Conservation (phyloP, 768 basidiomycete species). For the Imleria badia region DNA sequence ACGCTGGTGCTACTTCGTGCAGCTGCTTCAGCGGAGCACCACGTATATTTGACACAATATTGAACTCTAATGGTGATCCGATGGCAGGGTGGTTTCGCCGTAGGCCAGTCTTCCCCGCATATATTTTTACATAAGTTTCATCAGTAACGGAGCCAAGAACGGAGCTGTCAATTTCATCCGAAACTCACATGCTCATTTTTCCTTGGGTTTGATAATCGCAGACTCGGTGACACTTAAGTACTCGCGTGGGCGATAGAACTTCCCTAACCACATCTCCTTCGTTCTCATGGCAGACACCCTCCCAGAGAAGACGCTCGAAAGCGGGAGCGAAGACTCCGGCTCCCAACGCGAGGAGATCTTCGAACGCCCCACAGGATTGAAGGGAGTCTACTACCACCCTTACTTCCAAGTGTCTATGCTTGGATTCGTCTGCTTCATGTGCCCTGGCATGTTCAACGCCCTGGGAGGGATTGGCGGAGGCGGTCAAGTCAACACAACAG, state of each 20-base stretch:
- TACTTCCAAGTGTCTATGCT: constrained; percentile 49
- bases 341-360: constrained; percentile 33
- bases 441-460: constrained; percentile 73
- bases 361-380: constrained; percentile 50
- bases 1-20: too few relatives aligned
- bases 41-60: too few relatives aligned
- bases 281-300: constrained; percentile 15
- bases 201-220: neutral
- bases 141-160: neutral
- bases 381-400: constrained; percentile 58
- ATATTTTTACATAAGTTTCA: neutral
- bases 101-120: neutral
- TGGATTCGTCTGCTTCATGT: constrained; percentile 65
- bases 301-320: constrained; percentile 23
- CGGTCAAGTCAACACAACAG: constrained; percentile 66
- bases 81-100: neutral
- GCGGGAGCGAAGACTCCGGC: constrained; percentile 30
- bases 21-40: too few relatives aligned
- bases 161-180: constrained; percentile 11
- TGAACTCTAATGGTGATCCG: neutral
- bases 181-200: constrained; percentile 10
- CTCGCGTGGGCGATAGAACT: neutral
- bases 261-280: neutral
- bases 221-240: constrained; percentile 19
- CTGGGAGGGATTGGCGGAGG: constrained; percentile 78